Conservation (phyloP, 495 filamentous ascomycete genomes). For the Tuber microsphaerosporum region DNA sequence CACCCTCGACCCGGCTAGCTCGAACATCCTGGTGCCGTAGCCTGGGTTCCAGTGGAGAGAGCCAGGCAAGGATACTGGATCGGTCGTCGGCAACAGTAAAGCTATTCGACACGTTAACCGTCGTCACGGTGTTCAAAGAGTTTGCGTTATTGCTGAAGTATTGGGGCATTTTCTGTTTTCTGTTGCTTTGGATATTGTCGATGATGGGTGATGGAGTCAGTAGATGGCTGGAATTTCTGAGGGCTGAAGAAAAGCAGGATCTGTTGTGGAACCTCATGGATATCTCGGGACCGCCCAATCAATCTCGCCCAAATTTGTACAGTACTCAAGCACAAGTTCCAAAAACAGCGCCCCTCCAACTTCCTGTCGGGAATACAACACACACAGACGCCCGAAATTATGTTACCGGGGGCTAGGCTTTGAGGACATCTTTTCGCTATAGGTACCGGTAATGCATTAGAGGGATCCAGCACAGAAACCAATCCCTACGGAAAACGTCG, state of each 20-base stretch:
- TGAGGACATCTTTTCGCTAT: no score
- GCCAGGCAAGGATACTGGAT: background rate
- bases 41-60: background rate
- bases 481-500: no score
- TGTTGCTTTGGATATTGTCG: background rate
- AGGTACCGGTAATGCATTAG: no score
- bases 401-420: no score
- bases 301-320: background rate
- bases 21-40: background rate
- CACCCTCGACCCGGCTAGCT: background rate
- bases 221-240: background rate
- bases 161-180: background rate
- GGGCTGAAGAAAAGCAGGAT: background rate
- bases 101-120: background rate
- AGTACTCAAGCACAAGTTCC: no score
- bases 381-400: no score
- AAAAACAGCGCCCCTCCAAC: background rate
- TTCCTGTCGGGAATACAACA: no score
- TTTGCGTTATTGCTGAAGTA: background rate
- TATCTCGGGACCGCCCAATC: background rate
- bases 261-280: background rate
- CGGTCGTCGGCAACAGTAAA: background rate
- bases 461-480: no score
- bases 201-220: background rate
- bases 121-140: background rate